Evolutionary conservation across 2,329 filamentous ascomycete species (phyloP).

Genomic region (Sphaerostilbella broomeana): DNA sequence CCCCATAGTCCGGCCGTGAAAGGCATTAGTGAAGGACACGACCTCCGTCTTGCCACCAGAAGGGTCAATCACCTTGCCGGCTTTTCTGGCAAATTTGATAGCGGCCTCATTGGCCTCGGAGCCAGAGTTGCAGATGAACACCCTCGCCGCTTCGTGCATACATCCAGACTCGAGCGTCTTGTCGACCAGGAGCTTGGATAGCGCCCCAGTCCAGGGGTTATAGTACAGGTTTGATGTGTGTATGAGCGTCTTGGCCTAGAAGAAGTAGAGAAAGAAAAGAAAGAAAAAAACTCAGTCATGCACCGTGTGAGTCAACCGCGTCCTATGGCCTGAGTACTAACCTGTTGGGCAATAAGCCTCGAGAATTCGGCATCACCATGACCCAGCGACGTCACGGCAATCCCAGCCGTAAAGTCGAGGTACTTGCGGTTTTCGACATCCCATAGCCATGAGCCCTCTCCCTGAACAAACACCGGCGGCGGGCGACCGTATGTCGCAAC

Average conservation of each 20-base stretch:
- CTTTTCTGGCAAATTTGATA: conserved; percentile 93
- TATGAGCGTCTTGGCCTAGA: conserved; percentile 64
- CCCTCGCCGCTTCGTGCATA: conserved; percentile 73
- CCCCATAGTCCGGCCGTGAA: conserved; percentile 96
- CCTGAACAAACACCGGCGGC: conserved; percentile 80
- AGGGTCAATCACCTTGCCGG: conserved; percentile 68
- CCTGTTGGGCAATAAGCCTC: conserved; percentile 71
- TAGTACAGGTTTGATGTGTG: conserved; percentile 96
- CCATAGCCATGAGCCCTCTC: conserved; percentile 81
- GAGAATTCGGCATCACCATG: conserved; percentile 79
- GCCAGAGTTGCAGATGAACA: conserved; percentile 94
- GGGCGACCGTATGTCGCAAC: conserved; percentile 91
- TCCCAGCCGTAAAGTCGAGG: conserved; percentile 90
- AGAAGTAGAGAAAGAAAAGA: too few relatives aligned
- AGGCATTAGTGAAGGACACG: conserved; percentile 85
- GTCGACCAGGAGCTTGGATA: conserved; percentile 79
- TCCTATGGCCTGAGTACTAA: conserved; percentile 26
- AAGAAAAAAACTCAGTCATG: too few relatives aligned
- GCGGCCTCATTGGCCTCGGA: conserved; percentile 97
- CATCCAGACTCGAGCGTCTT: conserved; percentile 71
- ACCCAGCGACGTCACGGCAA: conserved; percentile 88
- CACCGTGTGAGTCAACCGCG: neutral
- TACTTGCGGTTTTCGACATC: conserved; percentile 86
- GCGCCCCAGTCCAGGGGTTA: conserved; percentile 87
- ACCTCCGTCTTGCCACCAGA: conserved; percentile 71